Conservation (phyloP, 2,329 filamentous ascomycete species). For the Ciborinia camelliae region DNA sequence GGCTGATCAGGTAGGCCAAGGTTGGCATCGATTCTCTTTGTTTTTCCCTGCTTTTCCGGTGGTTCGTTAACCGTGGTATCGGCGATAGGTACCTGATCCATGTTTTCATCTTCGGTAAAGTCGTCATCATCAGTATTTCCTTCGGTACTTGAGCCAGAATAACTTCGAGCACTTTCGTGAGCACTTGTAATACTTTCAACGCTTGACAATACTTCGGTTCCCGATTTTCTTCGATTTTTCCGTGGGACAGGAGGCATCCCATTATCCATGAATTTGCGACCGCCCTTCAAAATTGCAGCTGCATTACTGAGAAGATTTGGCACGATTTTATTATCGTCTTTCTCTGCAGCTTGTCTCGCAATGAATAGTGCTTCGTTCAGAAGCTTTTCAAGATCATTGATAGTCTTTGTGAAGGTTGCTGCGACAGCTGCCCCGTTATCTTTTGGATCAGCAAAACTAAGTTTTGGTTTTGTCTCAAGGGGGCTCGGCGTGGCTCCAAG, state of each 20-base stretch:
- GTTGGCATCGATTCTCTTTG: not conserved
- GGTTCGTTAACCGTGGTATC: not conserved
- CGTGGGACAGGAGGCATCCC: not conserved
- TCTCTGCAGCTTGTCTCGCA: conserved; percentile 38
- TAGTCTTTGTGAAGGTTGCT: conserved; percentile 38
- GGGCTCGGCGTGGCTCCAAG: conserved; percentile 21
- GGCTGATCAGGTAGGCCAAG: not conserved
- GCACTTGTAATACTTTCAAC: conserved; percentile 26
- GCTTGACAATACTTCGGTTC: conserved; percentile 20
- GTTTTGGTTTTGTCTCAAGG: conserved; percentile 10
- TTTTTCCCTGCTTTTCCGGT: not conserved
- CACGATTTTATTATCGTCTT: conserved; percentile 24
- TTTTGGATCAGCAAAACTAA: conserved; percentile 10
- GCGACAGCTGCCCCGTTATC: conserved; percentile 24
- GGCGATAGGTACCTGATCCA: not conserved
- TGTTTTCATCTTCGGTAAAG: conserved; percentile 1
- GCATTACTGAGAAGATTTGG: conserved; percentile 29
- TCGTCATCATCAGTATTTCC: conserved; percentile 22
- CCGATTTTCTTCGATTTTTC: not conserved
- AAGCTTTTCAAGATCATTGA: conserved; percentile 38
- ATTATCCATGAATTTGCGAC: conserved; percentile 21
- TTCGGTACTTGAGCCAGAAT: conserved; percentile 28
- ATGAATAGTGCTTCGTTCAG: conserved; percentile 40
- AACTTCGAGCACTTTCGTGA: conserved; percentile 33
- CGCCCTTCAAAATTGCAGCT: conserved; percentile 28